Percentiles rank a stretch among this genome's conserved stretches.
Evolutionary conservation across 208 protist genomes (phyloP).

Genomic region (Trypanosoma theileri): DNA sequence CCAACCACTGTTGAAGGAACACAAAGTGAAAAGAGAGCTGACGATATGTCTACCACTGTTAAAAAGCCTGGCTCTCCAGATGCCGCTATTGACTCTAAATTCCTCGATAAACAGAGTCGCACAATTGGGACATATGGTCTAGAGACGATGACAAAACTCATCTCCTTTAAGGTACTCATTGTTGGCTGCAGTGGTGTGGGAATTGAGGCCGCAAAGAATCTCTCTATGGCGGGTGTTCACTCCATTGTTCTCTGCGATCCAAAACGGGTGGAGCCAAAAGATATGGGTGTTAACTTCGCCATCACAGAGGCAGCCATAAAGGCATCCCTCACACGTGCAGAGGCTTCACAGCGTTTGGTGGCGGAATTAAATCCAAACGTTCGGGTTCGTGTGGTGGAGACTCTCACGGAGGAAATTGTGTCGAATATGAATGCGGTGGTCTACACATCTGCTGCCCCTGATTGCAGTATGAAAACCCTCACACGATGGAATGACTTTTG

Average conservation of each 20-base stretch:
- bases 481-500: slow-evolving; percentile 77
- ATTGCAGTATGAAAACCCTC: slow-evolving; percentile 71
- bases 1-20: not conserved
- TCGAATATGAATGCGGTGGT: slow-evolving; percentile 55
- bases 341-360: slow-evolving; percentile 64
- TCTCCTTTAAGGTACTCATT: slow-evolving; percentile 89
- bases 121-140: slow-evolving; percentile 92
- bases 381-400: slow-evolving; percentile 52
- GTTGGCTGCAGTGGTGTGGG: slow-evolving; percentile 90
- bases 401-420: slow-evolving; percentile 59
- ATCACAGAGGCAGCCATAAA: slow-evolving; percentile 60
- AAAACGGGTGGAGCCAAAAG: slow-evolving; percentile 33
- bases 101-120: slow-evolving; percentile 90
- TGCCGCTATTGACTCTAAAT: slow-evolving; percentile 71
- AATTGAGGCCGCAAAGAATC: slow-evolving; percentile 92
- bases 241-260: slow-evolving; percentile 85
- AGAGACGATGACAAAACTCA: slow-evolving; percentile 91
- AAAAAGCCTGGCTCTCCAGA: slow-evolving; percentile 3
- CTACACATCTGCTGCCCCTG: slow-evolving; percentile 71
- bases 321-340: slow-evolving; percentile 52
- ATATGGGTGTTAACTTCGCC: slow-evolving; percentile 93
- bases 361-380: slow-evolving; percentile 91
- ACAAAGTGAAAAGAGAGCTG: not conserved
- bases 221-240: slow-evolving; percentile 85
- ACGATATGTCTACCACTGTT: not conserved